Evolutionary conservation across 2,329 filamentous ascomycete genomes (phyloP).

Genomic region (Neophaeococcomyces aloes): DNA sequence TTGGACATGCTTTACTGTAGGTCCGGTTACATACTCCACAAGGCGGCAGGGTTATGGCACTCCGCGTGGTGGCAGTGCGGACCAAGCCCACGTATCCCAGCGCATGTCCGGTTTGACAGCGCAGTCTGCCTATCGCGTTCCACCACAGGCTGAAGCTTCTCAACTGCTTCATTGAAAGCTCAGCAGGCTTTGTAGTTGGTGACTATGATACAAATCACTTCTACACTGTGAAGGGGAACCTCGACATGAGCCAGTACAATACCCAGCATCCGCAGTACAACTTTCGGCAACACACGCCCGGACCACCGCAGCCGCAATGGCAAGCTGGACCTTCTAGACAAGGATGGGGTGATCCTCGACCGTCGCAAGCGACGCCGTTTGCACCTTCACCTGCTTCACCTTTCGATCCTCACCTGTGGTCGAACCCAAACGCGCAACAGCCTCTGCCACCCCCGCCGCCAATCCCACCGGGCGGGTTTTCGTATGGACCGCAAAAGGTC

Average conservation of each 20-base stretch:
- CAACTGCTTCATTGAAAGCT: not conserved
- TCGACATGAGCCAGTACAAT: conserved; percentile 13
- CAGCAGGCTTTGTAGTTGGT: not conserved
- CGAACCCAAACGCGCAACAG: not conserved
- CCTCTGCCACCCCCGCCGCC: conserved; percentile 13
- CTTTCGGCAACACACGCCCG: conserved; percentile 18
- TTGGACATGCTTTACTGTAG: no score
- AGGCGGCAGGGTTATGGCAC: not conserved
- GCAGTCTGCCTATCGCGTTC: not conserved
- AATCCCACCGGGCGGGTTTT: conserved; percentile 11
- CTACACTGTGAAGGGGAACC: not conserved
- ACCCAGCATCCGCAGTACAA: conserved; percentile 12
- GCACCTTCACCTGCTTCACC: not conserved
- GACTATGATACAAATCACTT: not conserved
- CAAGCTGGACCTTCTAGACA: conserved; percentile 16
- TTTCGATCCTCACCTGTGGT: conserved; percentile 1
- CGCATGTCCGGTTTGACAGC: not conserved
- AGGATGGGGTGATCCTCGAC: conserved; percentile 21
- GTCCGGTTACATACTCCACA: not conserved
- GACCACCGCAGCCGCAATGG: conserved; percentile 21
- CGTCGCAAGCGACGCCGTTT: conserved; percentile 1
- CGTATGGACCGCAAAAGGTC: conserved; percentile 4
- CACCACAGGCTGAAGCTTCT: not conserved
- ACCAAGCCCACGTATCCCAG: not conserved
- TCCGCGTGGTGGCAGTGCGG: not conserved